These are phyloP conservation scores for Citrullus mucosospermus DNA, from an alignment of 306 rosid genomes.

Conservation along the genomic window DNA sequence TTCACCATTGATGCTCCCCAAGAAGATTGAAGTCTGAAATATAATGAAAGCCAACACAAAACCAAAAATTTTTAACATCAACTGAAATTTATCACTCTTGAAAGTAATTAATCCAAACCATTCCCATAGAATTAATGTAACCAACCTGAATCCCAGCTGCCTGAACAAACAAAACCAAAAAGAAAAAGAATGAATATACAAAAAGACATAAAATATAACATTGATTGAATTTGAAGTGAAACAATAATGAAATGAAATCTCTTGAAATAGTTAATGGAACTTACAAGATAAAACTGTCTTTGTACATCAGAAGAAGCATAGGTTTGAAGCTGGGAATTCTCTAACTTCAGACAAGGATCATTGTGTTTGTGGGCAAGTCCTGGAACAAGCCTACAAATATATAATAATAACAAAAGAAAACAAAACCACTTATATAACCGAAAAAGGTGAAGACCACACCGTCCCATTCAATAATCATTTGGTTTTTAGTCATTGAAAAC, in stretches of 20 bases:
- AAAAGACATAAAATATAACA: not conserved
- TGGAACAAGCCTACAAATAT: conserved; percentile 47
- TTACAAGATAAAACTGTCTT: conserved; percentile 48
- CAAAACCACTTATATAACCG: not conserved
- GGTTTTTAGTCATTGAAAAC: too few relatives aligned
- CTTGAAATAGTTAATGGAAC: not conserved
- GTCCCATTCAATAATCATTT: too few relatives aligned
- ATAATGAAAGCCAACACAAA: not conserved
- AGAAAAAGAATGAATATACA: not conserved
- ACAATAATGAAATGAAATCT: not conserved
- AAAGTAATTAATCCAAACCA: not conserved
- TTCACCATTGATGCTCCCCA: conserved; percentile 81
- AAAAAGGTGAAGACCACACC: too few relatives aligned
- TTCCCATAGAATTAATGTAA: not conserved
- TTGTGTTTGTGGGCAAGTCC: conserved; percentile 52
- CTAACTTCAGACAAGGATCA: conserved; percentile 37
- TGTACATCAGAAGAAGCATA: conserved; percentile 37
- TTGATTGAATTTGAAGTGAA: not conserved
- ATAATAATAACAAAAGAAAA: not conserved
- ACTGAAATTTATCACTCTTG: too few relatives aligned
- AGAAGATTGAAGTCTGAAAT: conserved; percentile 54
- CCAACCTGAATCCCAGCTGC: conserved; percentile 82
- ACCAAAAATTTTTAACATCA: not conserved
- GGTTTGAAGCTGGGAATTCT: conserved; percentile 40
- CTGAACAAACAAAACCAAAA: conserved; percentile 20